Percentiles rank a stretch among this genome's conserved stretches.
These are phyloP conservation scores for Exophiala lecanii-corni DNA, from an alignment of 2,329 filamentous ascomycete genomes.

Conservation along the genomic window DNA sequence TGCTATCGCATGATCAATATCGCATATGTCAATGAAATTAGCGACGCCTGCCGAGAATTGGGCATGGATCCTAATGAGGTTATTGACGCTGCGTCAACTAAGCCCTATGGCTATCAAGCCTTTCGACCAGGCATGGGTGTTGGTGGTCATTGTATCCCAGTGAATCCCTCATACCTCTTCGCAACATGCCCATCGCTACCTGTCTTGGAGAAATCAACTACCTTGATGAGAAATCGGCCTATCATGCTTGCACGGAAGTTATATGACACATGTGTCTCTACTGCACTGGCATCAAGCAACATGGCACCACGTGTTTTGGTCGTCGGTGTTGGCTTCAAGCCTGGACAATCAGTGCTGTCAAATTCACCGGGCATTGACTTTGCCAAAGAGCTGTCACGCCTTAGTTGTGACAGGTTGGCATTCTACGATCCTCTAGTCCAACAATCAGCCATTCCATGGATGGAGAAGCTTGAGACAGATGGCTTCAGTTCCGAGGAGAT, in stretches of 20 bases:
- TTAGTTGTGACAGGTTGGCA: conserved; percentile 10
- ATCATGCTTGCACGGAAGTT: conserved; percentile 9
- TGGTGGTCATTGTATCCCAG: conserved; percentile 22
- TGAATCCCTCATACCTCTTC: conserved; percentile 21
- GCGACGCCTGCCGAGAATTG: conserved; percentile 15
- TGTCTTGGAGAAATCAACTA: conserved; percentile 16
- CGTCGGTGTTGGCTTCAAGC: conserved; percentile 21
- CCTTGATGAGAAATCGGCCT: conserved; percentile 16
- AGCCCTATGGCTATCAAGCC: conserved; percentile 21
- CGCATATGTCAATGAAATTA: conserved; percentile 22
- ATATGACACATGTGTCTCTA: conserved; percentile 6
- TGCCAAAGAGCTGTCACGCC: conserved; percentile 6
- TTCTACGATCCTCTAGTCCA: conserved; percentile 17
- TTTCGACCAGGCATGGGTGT: conserved; percentile 20
- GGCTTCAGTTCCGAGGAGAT: conserved; percentile 7
- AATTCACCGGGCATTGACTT: conserved; percentile 18
- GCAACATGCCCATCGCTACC: conserved; percentile 10
- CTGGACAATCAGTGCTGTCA: conserved; percentile 18
- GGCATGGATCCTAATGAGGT: conserved; percentile 20
- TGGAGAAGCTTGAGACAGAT: conserved; percentile 18
- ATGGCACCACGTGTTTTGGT: conserved; percentile 15
- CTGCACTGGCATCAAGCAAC: conserved; percentile 1
- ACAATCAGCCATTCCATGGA: conserved; percentile 9
- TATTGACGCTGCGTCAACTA: conserved; percentile 19
- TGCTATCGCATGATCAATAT: conserved; percentile 23